Base-by-base conservation (phyloP, 2,329 filamentous ascomycete species). In the Microcyclospora pomicola region DNA sequence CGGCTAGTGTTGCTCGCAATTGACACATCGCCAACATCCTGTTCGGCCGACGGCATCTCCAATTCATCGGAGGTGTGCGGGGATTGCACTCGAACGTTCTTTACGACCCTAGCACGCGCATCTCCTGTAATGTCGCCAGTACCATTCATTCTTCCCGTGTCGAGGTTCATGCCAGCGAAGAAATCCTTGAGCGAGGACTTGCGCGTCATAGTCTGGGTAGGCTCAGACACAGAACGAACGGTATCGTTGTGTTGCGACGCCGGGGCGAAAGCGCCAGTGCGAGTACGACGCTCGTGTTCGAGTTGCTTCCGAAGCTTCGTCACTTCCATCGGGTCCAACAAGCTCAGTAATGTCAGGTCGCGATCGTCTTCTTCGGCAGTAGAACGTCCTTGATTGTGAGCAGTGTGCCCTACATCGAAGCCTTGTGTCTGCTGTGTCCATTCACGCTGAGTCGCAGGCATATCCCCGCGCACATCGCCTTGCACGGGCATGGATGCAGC, bases 181-280 rank as follows among this genome's bases (percentile, higher is more conserved):
- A 62, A 47, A 37, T 73, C 69, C 42, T 68, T 72, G 46, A 73
- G 51, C 0, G 71, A 73, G 1, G 71, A 73, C 47, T 73, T 73
- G 36, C 69, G 68, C n/a, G 53, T 45, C 56, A 63, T 54, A 46
- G 59, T 62, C 24, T 42, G 40, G 6, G 28, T 34, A 5, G 33
- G 31, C 12, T 38, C 35, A 5, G 43, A 41, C 9, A 45, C 42
- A 34, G 50, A 49, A 12, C 66, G 53, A 15, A 31, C 9, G 6
- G 12, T n/a, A 36, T 52, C 43, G 7, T 44, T 34, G 10, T 31
- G 16, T 10, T 36, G 43, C 6, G 27, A 36, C 6, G 14, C 60
- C 64, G 19, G 19, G 7, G 19, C 19, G 19, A 24, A 24, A 24
- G 19, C 19, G 7, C 19, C 19, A 4, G 19, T 24, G 5, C 19